Evolutionary conservation across 306 rosid species (phyloP), one percentile per base, ranked within the genome.

Genomic region (Sophora flavescens): DNA sequence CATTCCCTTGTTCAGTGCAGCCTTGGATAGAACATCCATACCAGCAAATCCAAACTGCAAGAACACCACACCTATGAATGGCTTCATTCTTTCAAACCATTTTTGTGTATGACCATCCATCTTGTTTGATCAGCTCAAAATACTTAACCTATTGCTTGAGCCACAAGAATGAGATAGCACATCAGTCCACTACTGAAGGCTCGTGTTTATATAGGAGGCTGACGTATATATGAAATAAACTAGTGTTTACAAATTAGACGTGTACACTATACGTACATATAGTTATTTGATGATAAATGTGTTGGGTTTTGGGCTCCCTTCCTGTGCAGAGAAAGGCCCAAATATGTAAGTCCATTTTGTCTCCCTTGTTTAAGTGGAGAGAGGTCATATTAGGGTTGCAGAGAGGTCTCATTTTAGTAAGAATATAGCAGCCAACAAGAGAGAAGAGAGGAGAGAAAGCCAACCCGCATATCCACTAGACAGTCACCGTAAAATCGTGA

Each of bases 1-100:
- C 96, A 92, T 87, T 68, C 99, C 99, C 8, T 84, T 78, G 88
- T 95, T 89, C 4, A 95, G 76, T 75, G 99, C 99, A 79, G 89
- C 97, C 78, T 95, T 95, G 3, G 89, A 83, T 18, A 95, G 87
- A 60, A 95, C 68, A 83, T 95, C 97, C 99, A 92, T 86, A 6
- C 97, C 99, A 18, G 99, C 96, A 74, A 81, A 82, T 26, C 99
- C 99, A 82, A 89, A 80, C 70, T 95, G 99, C 81, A 95, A 82
- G 93, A 95, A 92, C 44, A 92, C 80, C 1, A 95, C 98, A 18
- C 88, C 96, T 2, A 86, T 66, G 78, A 92, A 89, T 74, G 98
- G 98, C 81, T 90, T 95, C 44, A 63, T 32, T 73, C 75, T 72
- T 14, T 71, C 69, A 57, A 83, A 84, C 70, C 30, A 35, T 38